These are phyloP conservation scores for Orbilia blumenaviensis DNA, from an alignment of 2,329 filamentous ascomycete genomes.

Conservation along the genomic window DNA sequence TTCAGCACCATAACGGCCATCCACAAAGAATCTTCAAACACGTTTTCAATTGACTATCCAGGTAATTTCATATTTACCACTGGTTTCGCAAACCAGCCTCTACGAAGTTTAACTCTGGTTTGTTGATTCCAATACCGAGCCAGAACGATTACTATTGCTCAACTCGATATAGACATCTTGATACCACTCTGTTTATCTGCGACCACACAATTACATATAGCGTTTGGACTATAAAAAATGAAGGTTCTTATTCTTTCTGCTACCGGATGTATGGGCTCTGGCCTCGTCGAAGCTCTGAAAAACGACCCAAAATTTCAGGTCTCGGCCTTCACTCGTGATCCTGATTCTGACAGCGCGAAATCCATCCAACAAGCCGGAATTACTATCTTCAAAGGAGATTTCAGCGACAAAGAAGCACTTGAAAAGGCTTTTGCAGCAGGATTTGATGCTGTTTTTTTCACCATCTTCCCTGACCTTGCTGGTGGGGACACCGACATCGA, in stretches of 20 bases:
- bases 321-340: constrained; percentile 34
- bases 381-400: constrained; percentile 41
- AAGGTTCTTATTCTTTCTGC: constrained; percentile 47
- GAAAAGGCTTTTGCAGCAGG: constrained; percentile 18
- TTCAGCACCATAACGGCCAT: not conserved
- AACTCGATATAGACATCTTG: too few relatives aligned
- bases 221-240: too few relatives aligned
- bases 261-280: constrained; percentile 42
- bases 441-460: constrained; percentile 34
- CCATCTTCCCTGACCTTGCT: constrained; percentile 33
- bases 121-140: not conserved
- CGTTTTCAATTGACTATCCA: not conserved
- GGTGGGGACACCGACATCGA: constrained; percentile 28
- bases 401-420: constrained; percentile 24
- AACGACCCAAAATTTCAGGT: constrained; percentile 36
- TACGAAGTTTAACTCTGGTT: too few relatives aligned
- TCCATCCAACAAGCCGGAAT: constrained; percentile 30
- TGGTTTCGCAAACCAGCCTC: too few relatives aligned
- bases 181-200: too few relatives aligned
- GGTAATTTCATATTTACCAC: not conserved
- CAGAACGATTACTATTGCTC: not conserved
- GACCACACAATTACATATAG: too few relatives aligned
- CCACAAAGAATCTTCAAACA: not conserved
- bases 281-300: constrained; percentile 40
- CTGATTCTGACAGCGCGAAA: constrained; percentile 38